Base-by-base conservation (phyloP, 192 early-diverging fungal genomes). In the Podila minutissima region DNA sequence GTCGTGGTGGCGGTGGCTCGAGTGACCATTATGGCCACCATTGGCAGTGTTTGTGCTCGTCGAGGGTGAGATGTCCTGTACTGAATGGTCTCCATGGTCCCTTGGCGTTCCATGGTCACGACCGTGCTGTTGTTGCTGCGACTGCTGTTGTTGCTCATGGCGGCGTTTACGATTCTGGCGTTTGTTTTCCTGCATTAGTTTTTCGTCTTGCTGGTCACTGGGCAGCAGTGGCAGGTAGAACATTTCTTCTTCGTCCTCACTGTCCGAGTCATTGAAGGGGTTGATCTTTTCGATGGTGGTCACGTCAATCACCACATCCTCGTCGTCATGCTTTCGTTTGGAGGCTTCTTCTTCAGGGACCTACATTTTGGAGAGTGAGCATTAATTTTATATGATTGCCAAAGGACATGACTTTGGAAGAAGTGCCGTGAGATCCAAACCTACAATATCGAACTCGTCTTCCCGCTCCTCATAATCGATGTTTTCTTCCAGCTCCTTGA, bases 401-500 rank as follows among this genome's bases (percentile, higher is more conserved):
- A 60, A 60, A 60, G 33, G 11, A 38, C 5, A 33, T 53, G 20
- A 53, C 33, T 33, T 33, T 33, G 33, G 33, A 33, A 33, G 33
- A 53, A 8, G 8, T 22, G 11, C 11, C 12, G 38, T 15, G 3
- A 55, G 20, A 55, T 61, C 17, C 5, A 26, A 41, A 32, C 70
- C 66, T 82, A 92, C 89, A 62, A 92, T 84, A 75, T 99, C 98
- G 84, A 98, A 99, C 73, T 95, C 94, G 67, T 97, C 95, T 69
- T 99, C 98, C 13, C 89, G 83, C 75, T 99, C 98, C 59, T 91
- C 86, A 79, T 97, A 98, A 63, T 97, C 98, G 8, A 95, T 86
- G 75, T 99, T 98, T 61, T 99, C 97, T 37, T 97, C 95, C 20
- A 99, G 75, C 68, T 98, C 96, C 26, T 85, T 91, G 68, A 97